Evolutionary conservation across 139 green algal genomes (phyloP).

Genomic region (Coelastrella sp.): DNA sequence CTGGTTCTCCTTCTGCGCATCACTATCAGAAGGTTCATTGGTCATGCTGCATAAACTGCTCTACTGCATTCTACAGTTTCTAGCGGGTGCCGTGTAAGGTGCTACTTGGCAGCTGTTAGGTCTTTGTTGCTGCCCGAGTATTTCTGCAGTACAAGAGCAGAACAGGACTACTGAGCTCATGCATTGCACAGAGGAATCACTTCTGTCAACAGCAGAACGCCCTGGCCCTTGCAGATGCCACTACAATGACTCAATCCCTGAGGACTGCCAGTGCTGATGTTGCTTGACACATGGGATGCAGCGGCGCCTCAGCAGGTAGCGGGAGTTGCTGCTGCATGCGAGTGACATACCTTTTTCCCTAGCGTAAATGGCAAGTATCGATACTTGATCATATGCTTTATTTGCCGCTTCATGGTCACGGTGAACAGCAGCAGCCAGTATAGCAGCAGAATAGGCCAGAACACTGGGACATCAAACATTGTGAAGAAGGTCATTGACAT

Average conservation of each 20-base stretch:
- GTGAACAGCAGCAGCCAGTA: slow-evolving; percentile 98
- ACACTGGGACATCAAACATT: slow-evolving; percentile 98
- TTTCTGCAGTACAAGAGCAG: background rate
- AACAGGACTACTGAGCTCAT: background rate
- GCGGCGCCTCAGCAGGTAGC: background rate
- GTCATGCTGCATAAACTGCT: no score
- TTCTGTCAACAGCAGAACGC: background rate
- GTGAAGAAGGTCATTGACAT: slow-evolving; percentile 95
- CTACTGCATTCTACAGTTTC: no score
- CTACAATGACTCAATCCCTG: no score
- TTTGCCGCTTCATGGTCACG: slow-evolving; percentile 99
- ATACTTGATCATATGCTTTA: slow-evolving; percentile 99
- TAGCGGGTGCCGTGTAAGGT: no score
- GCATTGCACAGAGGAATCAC: background rate
- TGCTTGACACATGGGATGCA: background rate
- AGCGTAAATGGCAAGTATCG: slow-evolving; percentile 86
- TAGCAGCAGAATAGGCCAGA: slow-evolving; percentile 99
- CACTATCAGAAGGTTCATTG: no score
- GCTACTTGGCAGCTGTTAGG: background rate
- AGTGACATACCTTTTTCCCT: slow-evolving; percentile 40
- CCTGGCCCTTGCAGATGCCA: no score
- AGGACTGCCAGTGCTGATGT: background rate
- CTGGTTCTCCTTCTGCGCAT: no score
- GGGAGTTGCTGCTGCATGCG: background rate
- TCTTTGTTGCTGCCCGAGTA: slow-evolving; percentile 17